Evolutionary conservation across 139 green algal species (phyloP), one percentile per base, ranked within the genome.

Genomic region (Chlorella sp.): DNA sequence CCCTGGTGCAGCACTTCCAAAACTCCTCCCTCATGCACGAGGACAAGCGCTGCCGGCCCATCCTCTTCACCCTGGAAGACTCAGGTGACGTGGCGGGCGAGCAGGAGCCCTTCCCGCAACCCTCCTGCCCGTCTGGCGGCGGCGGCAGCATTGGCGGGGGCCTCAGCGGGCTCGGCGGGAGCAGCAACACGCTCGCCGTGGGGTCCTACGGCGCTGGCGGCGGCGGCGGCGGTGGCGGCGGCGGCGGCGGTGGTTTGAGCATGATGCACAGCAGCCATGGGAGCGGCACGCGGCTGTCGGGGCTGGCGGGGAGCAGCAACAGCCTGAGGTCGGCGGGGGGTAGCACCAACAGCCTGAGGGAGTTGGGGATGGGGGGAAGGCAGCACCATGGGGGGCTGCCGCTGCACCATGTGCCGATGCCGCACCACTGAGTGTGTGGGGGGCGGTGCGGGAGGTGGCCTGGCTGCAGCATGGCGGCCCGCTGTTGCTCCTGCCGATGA

Each of bases 11-110:
- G 26, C 95, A 99, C 87, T 99, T 99, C 76, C 93, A 85, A 55
- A 98, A 99, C 90, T 95, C 86, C 35, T 91, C 74, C 67, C 87
- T 99, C 60, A 94, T 99, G 88, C 95, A 98, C 74, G 95, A 98
- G 85, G 95, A 99, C 88, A 98, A 99, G 89, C 90, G 92, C 71
- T 98, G 94, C 86, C 76, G 94, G 17, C 95, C 95, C 50, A 91
- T 99, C 32, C 84, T 99, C 2, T 98, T 99, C 82, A 82, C 87
- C 36, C 75, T 75, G 27, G 80, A 85, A 5, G 78, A 79, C 10
- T 30, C 31, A 10, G n/a, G 42, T n/a, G 51, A 69, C 10, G 74
- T 62, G 64, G 77, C 75, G 3, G 83, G 83, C 0, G 83, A 89
- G 69, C 83, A 77, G 35, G 83, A 89, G 76, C 77, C 80, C 14